phyloP scores from a whole-genome alignment of 2,329 filamentous ascomycete genomes.

The Leptographium flavum region DNA sequence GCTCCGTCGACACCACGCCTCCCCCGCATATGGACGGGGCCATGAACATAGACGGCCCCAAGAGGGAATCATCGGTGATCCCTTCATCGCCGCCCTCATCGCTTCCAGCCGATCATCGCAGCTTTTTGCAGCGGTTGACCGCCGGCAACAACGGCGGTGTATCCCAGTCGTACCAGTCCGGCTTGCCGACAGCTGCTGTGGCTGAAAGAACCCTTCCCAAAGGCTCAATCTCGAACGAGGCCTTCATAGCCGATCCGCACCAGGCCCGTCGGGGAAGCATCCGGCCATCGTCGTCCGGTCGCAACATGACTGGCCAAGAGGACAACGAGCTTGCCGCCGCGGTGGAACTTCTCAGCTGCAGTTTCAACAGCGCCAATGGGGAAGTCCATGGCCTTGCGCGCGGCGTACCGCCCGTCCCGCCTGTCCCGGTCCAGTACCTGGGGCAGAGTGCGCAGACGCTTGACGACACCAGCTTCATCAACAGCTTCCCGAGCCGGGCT shows the following conservation, averaged over 20 bases:
- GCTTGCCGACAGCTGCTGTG: slow-evolving; percentile 17
- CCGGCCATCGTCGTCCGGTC: slow-evolving; percentile 50
- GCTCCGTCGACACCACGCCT: slow-evolving; percentile 85
- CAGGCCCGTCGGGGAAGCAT: neutral
- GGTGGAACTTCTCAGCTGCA: slow-evolving; percentile 80
- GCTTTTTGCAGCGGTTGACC: slow-evolving; percentile 20
- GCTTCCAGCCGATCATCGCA: slow-evolving; percentile 42
- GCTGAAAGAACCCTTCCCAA: slow-evolving; percentile 20
- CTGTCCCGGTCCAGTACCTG: slow-evolving; percentile 68
- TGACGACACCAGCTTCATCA: slow-evolving; percentile 47
- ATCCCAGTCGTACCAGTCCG: slow-evolving; percentile 72
- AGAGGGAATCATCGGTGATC: slow-evolving; percentile 23
- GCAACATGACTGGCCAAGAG: slow-evolving; percentile 61
- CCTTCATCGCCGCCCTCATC: slow-evolving; percentile 18
- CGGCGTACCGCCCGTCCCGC: slow-evolving; percentile 77
- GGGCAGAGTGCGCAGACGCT: slow-evolving; percentile 34
- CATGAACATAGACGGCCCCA: slow-evolving; percentile 34
- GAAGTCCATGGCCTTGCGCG: slow-evolving; percentile 34
- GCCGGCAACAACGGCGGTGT: slow-evolving; percentile 22
- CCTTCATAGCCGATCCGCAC: neutral
- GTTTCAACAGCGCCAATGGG: slow-evolving; percentile 64
- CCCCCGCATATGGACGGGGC: slow-evolving; percentile 54
- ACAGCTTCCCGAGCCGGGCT: slow-evolving; percentile 45
- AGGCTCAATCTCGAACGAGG: slow-evolving; percentile 30
- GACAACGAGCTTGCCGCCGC: slow-evolving; percentile 81